Conservation (phyloP, 805 yeast species). For the Sungouiozyma intestinalis region DNA sequence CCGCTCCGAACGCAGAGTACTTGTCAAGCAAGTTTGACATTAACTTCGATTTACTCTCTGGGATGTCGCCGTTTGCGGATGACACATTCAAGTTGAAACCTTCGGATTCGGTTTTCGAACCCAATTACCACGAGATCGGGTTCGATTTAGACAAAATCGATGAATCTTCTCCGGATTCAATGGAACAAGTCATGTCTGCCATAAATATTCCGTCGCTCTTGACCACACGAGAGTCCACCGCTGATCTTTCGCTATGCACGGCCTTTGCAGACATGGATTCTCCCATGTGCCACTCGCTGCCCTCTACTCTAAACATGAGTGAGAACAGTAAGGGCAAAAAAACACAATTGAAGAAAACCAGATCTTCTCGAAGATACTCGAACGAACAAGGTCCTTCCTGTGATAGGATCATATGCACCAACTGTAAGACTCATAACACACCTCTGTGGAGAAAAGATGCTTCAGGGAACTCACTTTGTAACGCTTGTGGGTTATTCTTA, state of each 20-base stretch:
- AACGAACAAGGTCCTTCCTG: constrained; percentile 2
- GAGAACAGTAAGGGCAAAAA: not conserved
- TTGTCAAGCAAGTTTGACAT: not conserved
- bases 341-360: constrained; percentile 12
- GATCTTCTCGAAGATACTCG: constrained; percentile 12
- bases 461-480: constrained; percentile 82
- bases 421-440: constrained; percentile 82
- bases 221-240: not conserved
- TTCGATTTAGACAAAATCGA: not conserved
- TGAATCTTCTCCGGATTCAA: not conserved
- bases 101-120: not conserved
- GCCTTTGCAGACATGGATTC: no score
- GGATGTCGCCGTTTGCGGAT: not conserved
- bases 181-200: not conserved
- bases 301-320: not conserved
- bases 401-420: constrained; percentile 47
- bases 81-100: not conserved
- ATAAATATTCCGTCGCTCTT: not conserved
- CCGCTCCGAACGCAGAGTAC: not conserved
- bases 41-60: not conserved
- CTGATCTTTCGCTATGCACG: not conserved
- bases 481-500: constrained; percentile 88
- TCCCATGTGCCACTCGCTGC: not conserved
- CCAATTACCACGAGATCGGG: not conserved
- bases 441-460: constrained; percentile 93